phyloP scores from a whole-genome alignment of 1,139 yeast species.

The Yamadazyma friedrichii region DNA sequence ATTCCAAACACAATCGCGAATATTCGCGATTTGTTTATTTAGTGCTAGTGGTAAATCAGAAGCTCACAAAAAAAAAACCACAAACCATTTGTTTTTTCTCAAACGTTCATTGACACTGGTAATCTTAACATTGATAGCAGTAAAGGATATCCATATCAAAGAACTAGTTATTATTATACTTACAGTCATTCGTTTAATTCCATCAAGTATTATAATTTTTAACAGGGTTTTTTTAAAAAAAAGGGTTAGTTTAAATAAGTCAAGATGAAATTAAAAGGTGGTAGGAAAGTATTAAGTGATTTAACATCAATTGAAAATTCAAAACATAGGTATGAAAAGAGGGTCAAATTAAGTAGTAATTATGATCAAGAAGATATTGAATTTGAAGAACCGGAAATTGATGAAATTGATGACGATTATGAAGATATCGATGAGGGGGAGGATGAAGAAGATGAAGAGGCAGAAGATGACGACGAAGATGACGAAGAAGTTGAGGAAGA shows the following conservation, averaged over 20 bases:
- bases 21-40: constrained; percentile 7
- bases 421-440: constrained; percentile 14
- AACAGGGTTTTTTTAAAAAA: background rate
- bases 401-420: constrained; percentile 13
- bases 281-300: constrained; percentile 33
- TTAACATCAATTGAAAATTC: constrained; percentile 25
- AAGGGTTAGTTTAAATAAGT: background rate
- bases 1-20: constrained; percentile 1
- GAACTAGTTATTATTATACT: too few relatives aligned
- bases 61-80: background rate
- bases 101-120: constrained; percentile 8
- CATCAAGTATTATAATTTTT: background rate
- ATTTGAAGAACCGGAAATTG: constrained; percentile 11
- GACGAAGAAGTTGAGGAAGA: constrained; percentile 1
- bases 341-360: constrained; percentile 13
- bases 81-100: background rate
- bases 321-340: constrained; percentile 15
- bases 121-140: background rate
- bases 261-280: constrained; percentile 16
- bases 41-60: background rate
- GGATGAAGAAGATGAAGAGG: constrained; percentile 9
- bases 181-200: background rate
- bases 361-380: constrained; percentile 11
- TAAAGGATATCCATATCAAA: too few relatives aligned
- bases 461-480: constrained; percentile 22